phyloP scores from a whole-genome alignment of 2,329 filamentous ascomycete species.

The Colletotrichum sansevieriae region DNA sequence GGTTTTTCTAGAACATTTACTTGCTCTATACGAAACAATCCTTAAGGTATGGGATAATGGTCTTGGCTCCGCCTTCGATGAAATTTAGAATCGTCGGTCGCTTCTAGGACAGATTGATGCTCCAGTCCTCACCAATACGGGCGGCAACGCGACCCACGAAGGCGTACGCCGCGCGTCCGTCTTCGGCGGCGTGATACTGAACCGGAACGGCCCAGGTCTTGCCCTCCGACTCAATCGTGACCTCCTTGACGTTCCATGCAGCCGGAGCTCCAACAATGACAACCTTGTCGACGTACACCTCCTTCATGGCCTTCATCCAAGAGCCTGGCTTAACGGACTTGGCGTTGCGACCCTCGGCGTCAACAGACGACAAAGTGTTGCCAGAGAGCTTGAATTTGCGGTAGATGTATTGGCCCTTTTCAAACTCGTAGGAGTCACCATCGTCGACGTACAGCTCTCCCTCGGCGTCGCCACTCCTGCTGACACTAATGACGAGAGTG shows the following conservation, averaged over 20 bases:
- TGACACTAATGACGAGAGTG: slow-evolving; percentile 85
- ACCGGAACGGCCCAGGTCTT: slow-evolving; percentile 69
- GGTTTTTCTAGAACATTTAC: not conserved
- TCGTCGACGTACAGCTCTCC: slow-evolving; percentile 94
- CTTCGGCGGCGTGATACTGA: slow-evolving; percentile 66
- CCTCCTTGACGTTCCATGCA: slow-evolving; percentile 75
- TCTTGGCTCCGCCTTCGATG: not conserved
- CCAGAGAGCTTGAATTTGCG: slow-evolving; percentile 78
- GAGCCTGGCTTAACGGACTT: slow-evolving; percentile 72
- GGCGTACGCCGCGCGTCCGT: slow-evolving; percentile 64
- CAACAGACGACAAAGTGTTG: slow-evolving; percentile 75
- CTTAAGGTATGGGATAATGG: not conserved
- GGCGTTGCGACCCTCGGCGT: slow-evolving; percentile 68
- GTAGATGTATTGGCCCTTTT: slow-evolving; percentile 89
- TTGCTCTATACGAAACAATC: not conserved
- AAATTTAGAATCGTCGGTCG: slow-evolving; percentile 14
- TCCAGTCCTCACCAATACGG: slow-evolving; percentile 68
- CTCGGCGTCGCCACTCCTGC: slow-evolving; percentile 71
- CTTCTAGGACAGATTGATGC: slow-evolving; percentile 50
- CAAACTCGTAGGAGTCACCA: slow-evolving; percentile 90
- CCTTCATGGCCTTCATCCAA: slow-evolving; percentile 84
- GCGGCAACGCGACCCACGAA: slow-evolving; percentile 65
- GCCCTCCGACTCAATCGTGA: slow-evolving; percentile 66
- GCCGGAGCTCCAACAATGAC: slow-evolving; percentile 84
- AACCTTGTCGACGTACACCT: slow-evolving; percentile 85